Base-by-base conservation (phyloP, 225 moss, liverwort and hornwort species). In the Climacium dendroides region DNA sequence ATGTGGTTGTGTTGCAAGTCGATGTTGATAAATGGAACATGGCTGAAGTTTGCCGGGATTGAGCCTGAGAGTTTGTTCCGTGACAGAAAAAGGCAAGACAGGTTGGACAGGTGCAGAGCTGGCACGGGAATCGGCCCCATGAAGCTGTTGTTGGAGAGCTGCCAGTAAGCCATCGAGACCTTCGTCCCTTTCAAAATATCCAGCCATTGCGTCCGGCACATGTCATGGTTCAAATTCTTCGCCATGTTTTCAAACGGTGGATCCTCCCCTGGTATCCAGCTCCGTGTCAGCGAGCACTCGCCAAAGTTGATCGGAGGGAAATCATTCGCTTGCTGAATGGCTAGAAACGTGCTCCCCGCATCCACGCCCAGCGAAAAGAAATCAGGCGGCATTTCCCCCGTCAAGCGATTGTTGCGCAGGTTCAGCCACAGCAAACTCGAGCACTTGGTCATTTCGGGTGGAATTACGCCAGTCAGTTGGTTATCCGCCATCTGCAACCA, bases 141-240 rank as follows among this genome's bases (percentile, higher is more conserved):
- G 45, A 97, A 84, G 35, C 72, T 60, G 79, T 97, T 96, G 82
- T 89, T 83, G 37, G 95, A 93, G 53, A 97, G 93, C 77, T 97
- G 93, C 91, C 95, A 91, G 35, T 83, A 84, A 8, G 43, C 84
- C 65, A 97, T 75, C 52, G 84, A 37, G 22, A 84, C 74, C 69
- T 48, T 87, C 58, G 59, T 60, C 32, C 93, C 93, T 72, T 53
- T 45, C 87, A 93, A 53, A 67, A 89, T 89, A 25, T 83, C 83
- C 82, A 79, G 5, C 93, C 91, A 94, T n/a, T 87, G 86, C 37
- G 43, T 37, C 35, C 78, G 86, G 85, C 92, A 91, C 53, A 61
- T 52, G 64, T 74, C 87, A 23, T 54, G 87, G 64, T 86, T 87
- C 81, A 93, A 60, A 50, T 25, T 87, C 85, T 80, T 85, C 19